Conservation (phyloP, 306 rosid species). For the Hippophae tibetana region DNA sequence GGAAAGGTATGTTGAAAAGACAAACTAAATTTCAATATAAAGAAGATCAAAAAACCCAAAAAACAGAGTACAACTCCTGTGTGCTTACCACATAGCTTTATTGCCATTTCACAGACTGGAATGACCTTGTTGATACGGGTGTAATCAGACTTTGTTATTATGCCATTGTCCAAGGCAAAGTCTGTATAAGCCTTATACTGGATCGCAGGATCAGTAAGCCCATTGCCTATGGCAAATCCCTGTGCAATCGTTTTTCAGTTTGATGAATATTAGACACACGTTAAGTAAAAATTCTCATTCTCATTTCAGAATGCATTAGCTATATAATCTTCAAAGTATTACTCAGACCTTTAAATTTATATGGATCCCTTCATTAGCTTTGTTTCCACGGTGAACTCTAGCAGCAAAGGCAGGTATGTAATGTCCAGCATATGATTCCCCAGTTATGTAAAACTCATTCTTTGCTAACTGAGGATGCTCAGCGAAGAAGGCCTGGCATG, state of each 20-base stretch:
- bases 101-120: constrained; percentile 78
- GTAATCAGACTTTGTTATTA: constrained; percentile 58
- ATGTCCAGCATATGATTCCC: constrained; percentile 98
- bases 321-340: constrained; percentile 4
- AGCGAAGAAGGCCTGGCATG: constrained; percentile 63
- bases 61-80: constrained; percentile 4
- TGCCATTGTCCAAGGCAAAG: constrained; percentile 73
- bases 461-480: constrained; percentile 69
- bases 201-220: constrained; percentile 91
- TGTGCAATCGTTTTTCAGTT: constrained; percentile 34
- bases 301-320: not conserved
- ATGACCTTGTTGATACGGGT: constrained; percentile 56
- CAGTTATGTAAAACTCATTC: constrained; percentile 87
- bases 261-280: constrained; percentile 7
- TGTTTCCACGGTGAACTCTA: constrained; percentile 84
- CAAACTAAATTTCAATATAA: no score
- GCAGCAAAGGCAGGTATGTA: constrained; percentile 97
- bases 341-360: constrained; percentile 71
- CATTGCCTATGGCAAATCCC: constrained; percentile 99
- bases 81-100: constrained; percentile 66
- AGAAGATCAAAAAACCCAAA: not conserved
- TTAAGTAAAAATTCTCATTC: not conserved
- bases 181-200: constrained; percentile 90
- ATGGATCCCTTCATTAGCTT: constrained; percentile 90
- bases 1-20: not conserved